Percentiles rank a stretch among this genome's conserved stretches.
Conservation (phyloP, 768 basidiomycete species). For the Kwoniella sp. region DNA sequence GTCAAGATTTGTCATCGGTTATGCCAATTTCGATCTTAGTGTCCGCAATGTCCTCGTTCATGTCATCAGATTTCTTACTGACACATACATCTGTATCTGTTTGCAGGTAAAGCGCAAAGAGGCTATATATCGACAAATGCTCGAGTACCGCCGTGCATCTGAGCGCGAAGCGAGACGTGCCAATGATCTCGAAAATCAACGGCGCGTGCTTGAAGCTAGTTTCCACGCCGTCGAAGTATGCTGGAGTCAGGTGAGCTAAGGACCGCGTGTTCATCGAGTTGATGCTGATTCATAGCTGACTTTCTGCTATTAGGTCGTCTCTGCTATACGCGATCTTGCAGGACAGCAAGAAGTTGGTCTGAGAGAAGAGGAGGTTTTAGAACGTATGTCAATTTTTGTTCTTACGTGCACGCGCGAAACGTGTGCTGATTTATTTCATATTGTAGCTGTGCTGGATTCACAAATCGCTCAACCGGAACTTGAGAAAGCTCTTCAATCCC, state of each 20-base stretch:
- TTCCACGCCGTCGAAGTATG: constrained; percentile 48
- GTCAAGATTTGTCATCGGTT: no score
- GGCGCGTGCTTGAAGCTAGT: constrained; percentile 41
- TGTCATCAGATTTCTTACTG: neutral
- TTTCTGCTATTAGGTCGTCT: no score
- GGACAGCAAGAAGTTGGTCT: constrained; percentile 25
- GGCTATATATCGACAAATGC: constrained; percentile 54
- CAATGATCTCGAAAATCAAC: constrained; percentile 44
- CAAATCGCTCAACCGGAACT: constrained; percentile 29
- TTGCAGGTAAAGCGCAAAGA: constrained; percentile 37
- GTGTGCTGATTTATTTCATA: no score
- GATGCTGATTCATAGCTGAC: no score
- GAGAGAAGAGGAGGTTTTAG: constrained; percentile 18
- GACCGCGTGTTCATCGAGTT: no score
- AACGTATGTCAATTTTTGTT: constrained; percentile 50
- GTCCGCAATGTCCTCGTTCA: no score
- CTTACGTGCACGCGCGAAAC: no score
- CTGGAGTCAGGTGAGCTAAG: constrained; percentile 44
- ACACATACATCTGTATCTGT: neutral
- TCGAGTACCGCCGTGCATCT: constrained; percentile 47
- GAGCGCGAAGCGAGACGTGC: constrained; percentile 40
- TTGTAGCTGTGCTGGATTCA: constrained; percentile 39
- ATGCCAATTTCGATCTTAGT: no score
- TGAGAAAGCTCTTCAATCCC: constrained; percentile 33
- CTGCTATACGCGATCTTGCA: constrained; percentile 34